A percentile compares a stretch with the other conserved stretches of the same genome.
Conservation (phyloP, 2,329 filamentous ascomycete species). For the Cucurbitaria berberidis region DNA sequence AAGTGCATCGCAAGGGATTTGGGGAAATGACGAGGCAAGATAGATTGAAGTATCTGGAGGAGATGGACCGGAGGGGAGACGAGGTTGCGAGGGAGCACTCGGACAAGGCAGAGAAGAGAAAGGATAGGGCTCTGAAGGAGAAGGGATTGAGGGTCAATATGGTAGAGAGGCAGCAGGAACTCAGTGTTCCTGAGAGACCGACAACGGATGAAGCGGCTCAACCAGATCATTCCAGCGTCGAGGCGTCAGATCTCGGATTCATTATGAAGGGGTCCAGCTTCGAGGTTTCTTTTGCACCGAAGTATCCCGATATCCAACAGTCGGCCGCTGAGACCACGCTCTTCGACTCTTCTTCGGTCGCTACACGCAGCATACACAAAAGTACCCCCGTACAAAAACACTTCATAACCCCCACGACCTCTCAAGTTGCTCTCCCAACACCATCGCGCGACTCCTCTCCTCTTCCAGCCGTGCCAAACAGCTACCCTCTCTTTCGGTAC, state of each 20-base stretch:
- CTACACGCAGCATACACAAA: slow-evolving; percentile 13
- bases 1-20: slow-evolving; percentile 71
- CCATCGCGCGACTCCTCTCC: slow-evolving; percentile 20
- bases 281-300: slow-evolving; percentile 6
- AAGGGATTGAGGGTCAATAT: slow-evolving; percentile 45
- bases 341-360: slow-evolving; percentile 29
- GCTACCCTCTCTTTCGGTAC: slow-evolving; percentile 78
- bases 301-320: not conserved
- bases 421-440: slow-evolving; percentile 46
- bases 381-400: slow-evolving; percentile 32
- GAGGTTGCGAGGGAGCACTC: slow-evolving; percentile 56
- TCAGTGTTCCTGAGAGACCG: slow-evolving; percentile 17
- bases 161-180: slow-evolving; percentile 9
- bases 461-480: slow-evolving; percentile 46
- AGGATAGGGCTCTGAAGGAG: slow-evolving; percentile 58
- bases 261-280: slow-evolving; percentile 37
- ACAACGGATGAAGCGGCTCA: slow-evolving; percentile 19
- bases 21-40: slow-evolving; percentile 63
- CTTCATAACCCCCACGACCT: slow-evolving; percentile 55
- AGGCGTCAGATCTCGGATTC: slow-evolving; percentile 28
- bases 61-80: slow-evolving; percentile 61
- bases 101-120: slow-evolving; percentile 57
- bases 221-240: slow-evolving; percentile 11
- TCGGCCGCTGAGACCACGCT: slow-evolving; percentile 23
- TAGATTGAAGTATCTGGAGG: slow-evolving; percentile 66